Evolutionary conservation across 345 rosid species (phyloP).

Genomic region (Dipteronia dyeriana): DNA sequence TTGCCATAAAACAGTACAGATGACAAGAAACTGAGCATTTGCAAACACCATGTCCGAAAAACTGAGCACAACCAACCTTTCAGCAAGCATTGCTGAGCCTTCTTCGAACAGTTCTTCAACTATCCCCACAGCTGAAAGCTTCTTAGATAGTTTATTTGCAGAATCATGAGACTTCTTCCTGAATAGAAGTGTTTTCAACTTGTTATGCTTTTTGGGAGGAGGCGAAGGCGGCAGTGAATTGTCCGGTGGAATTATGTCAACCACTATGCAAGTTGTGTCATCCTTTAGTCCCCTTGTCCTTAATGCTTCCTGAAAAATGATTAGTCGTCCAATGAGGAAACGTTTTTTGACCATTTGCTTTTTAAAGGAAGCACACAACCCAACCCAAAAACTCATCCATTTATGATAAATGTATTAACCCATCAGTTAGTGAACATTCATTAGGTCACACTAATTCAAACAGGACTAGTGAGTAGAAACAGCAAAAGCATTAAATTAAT

Average conservation of each 20-base stretch:
- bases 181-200: constrained; percentile 52
- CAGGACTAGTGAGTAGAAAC: constrained; percentile 1
- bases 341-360: neutral
- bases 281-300: constrained; percentile 83
- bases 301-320: constrained; percentile 66
- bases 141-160: constrained; percentile 57
- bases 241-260: constrained; percentile 82
- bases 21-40: neutral
- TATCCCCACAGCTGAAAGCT: constrained; percentile 64
- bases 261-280: constrained; percentile 90
- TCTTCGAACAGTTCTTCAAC: constrained; percentile 97
- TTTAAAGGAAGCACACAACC: neutral
- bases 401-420: neutral
- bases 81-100: constrained; percentile 93
- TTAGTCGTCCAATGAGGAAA: neutral
- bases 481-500: constrained; percentile 8
- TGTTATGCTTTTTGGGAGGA: constrained; percentile 64
- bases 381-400: neutral
- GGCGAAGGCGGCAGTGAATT: constrained; percentile 40
- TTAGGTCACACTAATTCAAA: neutral
- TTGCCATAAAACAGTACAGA: neutral
- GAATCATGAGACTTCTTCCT: constrained; percentile 57
- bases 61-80: constrained; percentile 52
- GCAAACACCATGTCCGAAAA: neutral
- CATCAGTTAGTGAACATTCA: neutral